phyloP scores from a whole-genome alignment of 371 early-diverging fungal genomes.

The Mycotypha africana region DNA sequence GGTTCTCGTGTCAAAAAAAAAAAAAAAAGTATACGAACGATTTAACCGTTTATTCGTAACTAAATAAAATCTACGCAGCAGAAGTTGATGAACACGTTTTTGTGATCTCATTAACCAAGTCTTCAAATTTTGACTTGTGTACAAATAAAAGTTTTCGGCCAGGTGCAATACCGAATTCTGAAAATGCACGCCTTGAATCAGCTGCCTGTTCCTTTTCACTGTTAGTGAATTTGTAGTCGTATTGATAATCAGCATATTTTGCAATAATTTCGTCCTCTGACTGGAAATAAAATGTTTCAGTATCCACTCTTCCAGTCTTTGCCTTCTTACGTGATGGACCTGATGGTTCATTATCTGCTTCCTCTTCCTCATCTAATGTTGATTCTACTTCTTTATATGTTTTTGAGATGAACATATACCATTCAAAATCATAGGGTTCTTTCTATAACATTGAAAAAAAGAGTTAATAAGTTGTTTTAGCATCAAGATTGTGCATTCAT shows the following conservation, averaged over 20 bases:
- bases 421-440: slow-evolving; percentile 73
- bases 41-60: too few species aligned
- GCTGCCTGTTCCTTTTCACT: slow-evolving; percentile 54
- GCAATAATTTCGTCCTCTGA: slow-evolving; percentile 89
- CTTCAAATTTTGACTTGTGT: slow-evolving; percentile 53
- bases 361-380: slow-evolving; percentile 51
- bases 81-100: slow-evolving; percentile 29
- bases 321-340: slow-evolving; percentile 25
- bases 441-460: too few species aligned
- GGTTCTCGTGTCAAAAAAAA: too few species aligned
- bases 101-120: slow-evolving; percentile 46
- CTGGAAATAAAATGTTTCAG: slow-evolving; percentile 71
- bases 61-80: slow-evolving; percentile 6
- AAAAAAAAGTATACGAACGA: too few species aligned
- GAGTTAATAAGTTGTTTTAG: too few species aligned
- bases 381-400: slow-evolving; percentile 81
- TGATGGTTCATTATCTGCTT: slow-evolving; percentile 6
- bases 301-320: slow-evolving; percentile 30
- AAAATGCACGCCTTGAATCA: slow-evolving; percentile 79
- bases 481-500: neutral
- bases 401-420: slow-evolving; percentile 78
- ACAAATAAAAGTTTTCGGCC: slow-evolving; percentile 71
- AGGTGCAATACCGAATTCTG: slow-evolving; percentile 82
- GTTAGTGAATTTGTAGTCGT: slow-evolving; percentile 68
- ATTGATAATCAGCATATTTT: slow-evolving; percentile 30